Base-by-base conservation (phyloP, 306 rosid genomes). In the Casuarina equisetifolia region DNA sequence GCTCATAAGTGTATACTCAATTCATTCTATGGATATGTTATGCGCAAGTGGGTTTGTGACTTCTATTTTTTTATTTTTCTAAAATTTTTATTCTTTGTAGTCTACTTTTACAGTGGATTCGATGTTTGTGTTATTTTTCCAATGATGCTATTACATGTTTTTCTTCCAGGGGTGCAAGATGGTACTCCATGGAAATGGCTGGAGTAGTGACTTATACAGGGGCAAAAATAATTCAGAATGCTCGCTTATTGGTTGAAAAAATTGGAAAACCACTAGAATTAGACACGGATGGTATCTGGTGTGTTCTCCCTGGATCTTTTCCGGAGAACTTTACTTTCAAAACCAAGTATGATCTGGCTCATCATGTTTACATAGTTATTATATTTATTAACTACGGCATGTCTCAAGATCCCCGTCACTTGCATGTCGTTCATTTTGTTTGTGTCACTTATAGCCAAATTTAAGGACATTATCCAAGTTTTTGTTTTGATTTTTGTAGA, bases 111-210 rank as follows among this genome's bases (percentile, higher is more conserved):
- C 32, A 68, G 64, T 70, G 70, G 43, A 76, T 72, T 78, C 73
- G 10, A 64, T 83, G 40, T 77, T 76, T 76, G 67, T 50, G 15
- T 44, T 50, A 44, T 40, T 38, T 74, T 40, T 74, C 54, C 79
- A 50, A 44, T 79, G 43, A 52, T 78, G 76, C 66, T 74, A 46
- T 87, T 68, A n/a, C 49, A 72, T 82, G 68, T 76, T 77, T 80
- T 38, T 80, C 74, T 78, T 64, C 73, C 81, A 95, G 98, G 88
- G 98, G 98, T 70, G 98, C 98, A 66, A 87, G 98, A 88, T 95
- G 98, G 98, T 95, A 95, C 79, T 95, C 98, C 39, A 95, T 95
- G 98, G 98, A 95, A 92, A 95, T 95, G 98, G 98, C 98, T 74
- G 98, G 98, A 53, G 98, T 95, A 69, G 98, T 95, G 83, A 95